Base-by-base conservation (phyloP, 108 stramenopile genomes). In the Nitzschia putrida region DNA sequence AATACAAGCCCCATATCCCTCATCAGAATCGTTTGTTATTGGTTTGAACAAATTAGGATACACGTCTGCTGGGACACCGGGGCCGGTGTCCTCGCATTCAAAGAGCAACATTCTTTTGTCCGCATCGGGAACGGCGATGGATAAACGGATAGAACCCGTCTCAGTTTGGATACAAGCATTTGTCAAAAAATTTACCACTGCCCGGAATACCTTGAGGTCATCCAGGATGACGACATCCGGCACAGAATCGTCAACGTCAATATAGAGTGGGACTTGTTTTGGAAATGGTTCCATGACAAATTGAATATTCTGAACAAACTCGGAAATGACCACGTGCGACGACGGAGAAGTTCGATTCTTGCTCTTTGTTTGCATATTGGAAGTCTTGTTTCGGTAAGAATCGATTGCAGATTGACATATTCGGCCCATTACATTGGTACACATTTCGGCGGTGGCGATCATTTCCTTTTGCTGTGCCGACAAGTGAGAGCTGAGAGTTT, bases 331-430 rank as follows among this genome's bases (percentile, higher is more conserved):
- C 1, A 84, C 55, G 22, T 14, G 47, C n/a, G 26, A 12, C 49
- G 47, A 29, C 10, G 45, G 39, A 5, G 23, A 11, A 1, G 0
- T 42, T 47, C 71, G 57, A 14, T 56, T 57, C 14, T 61, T 49
- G n/a, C 55, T 22, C 11, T 14, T 10, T n/a, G 41, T 51, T 8
- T 23, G 0, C 22, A 38, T 22, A 51, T 44, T 56, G 14, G 58
- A 11, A 37, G 66, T 50, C 26, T 76, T n/a, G 7, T 59, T 80
- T 10, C 87, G 69, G 57, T 89, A 85, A 10, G 71, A 73, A 20
- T 80, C 79, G 45, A 86, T 89, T n/a, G 85, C 71, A 25, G 82
- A 74, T 47, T 73, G 56, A 69, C 88, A 89, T 56, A 90, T 88
- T 6, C 78, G 57, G 43, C 81, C 80, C 77, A 88, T 85, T 56